phyloP scores from a whole-genome alignment of 345 rosid species.

The Lepidium didymum region DNA sequence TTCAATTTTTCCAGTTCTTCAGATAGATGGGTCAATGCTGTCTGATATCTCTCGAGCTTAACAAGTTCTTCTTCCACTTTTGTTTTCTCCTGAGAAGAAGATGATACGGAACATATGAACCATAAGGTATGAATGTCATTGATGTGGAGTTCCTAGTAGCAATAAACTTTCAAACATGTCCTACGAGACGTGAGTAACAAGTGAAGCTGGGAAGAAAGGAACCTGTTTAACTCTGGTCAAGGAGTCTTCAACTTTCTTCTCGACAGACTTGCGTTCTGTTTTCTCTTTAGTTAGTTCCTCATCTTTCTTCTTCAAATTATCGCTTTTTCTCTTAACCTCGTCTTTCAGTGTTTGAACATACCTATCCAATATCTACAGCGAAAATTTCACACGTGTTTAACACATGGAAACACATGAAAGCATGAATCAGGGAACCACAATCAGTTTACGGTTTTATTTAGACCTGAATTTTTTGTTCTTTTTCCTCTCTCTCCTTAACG shows the following conservation, averaged over 20 bases:
- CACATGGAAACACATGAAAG: not conserved
- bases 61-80: slow-evolving; percentile 49
- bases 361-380: slow-evolving; percentile 59
- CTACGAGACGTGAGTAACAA: not conserved
- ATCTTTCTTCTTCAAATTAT: slow-evolving; percentile 67
- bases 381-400: not conserved
- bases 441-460: not conserved
- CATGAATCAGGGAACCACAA: not conserved
- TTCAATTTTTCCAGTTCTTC: slow-evolving; percentile 71
- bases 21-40: slow-evolving; percentile 51
- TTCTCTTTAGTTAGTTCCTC: slow-evolving; percentile 62
- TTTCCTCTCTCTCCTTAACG: slow-evolving; percentile 89
- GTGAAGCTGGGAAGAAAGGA: slow-evolving; percentile 2
- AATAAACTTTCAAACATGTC: not conserved
- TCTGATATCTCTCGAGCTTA: slow-evolving; percentile 64
- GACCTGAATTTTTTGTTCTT: slow-evolving; percentile 84
- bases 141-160: not conserved
- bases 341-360: slow-evolving; percentile 42
- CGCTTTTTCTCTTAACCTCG: slow-evolving; percentile 49
- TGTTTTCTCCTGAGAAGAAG: slow-evolving; percentile 47
- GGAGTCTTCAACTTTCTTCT: slow-evolving; percentile 55
- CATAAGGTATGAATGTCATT: too few relatives aligned
- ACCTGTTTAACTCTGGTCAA: slow-evolving; percentile 62
- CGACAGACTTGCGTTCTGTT: slow-evolving; percentile 36
- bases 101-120: not conserved